Evolutionary conservation across 495 filamentous ascomycete genomes (phyloP), one percentile per base, ranked within the genome.

Genomic region (Cryomyces antarcticus): DNA sequence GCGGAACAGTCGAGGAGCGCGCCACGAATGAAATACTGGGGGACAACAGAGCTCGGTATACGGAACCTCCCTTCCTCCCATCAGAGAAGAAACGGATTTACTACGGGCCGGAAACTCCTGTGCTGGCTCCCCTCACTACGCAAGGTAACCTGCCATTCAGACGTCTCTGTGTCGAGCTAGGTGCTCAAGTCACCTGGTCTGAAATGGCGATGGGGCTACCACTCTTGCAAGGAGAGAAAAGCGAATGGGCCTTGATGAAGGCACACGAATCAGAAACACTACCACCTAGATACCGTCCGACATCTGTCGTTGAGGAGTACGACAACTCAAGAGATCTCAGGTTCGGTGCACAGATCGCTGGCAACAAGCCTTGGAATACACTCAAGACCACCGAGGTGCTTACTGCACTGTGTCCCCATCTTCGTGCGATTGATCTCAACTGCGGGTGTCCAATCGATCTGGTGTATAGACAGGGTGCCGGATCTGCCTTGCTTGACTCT

Each of bases 131-230:
- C 36, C 59, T 82, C 39, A 82, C 89, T 0, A 97, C 89, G 3
- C 89, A 95, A 60, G 89, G 89, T n/a, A 97, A 97, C 51, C 64
- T 96, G 28, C 92, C 89, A 1, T 97, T 94, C 65, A 80, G 89
- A 37, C 73, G 92, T 41, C 72, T 97, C n/a, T 96, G 89, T 52
- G 75, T 78, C 0, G 76, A 80, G 41, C 71, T 95, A 13, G 92
- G 89, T 24, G 87, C 89, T 13, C 82, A 93, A 49, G 63, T 92
- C 31, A 97, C 88, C 4, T 96, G 94, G 64, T 96, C 89, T 0
- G 89, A 97, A 55, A 97, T 97, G 89, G 89, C 92, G 4, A 82
- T 96, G 75, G 75, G 84, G 33, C 59, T 93, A 51, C 84, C 86
- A 9, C 61, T 97, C 40, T 68, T 97, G n/a, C 85, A 95, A 58